Evolutionary conservation across 2,329 filamentous ascomycete genomes (phyloP).

Genomic region (Trichophaea hybrida): DNA sequence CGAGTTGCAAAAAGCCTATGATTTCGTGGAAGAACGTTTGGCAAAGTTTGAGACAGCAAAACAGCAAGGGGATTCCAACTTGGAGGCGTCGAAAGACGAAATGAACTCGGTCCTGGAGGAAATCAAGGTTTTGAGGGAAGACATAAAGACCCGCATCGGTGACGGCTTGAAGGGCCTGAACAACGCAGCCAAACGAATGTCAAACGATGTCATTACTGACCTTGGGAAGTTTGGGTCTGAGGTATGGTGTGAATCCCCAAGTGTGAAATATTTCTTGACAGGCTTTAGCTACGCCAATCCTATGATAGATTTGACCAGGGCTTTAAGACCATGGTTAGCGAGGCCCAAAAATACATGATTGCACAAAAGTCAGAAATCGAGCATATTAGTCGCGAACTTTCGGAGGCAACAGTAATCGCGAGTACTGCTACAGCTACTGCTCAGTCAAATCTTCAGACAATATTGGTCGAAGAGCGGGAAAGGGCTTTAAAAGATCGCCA

Average conservation of each 20-base stretch:
- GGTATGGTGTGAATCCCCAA: conserved; percentile 29
- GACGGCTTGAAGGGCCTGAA: conserved; percentile 74
- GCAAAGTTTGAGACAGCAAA: not conserved
- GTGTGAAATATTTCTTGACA: not conserved
- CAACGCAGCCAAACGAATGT: conserved; percentile 71
- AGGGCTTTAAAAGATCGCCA: conserved; percentile 60
- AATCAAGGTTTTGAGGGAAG: conserved; percentile 76
- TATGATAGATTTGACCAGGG: conserved; percentile 73
- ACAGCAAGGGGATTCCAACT: conserved; percentile 35
- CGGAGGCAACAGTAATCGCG: conserved; percentile 52
- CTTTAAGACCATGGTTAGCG: conserved; percentile 74
- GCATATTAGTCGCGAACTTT: conserved; percentile 54
- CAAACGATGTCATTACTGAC: conserved; percentile 75
- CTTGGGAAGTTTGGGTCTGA: conserved; percentile 68
- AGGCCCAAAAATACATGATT: conserved; percentile 57
- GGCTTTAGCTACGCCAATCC: conserved; percentile 57
- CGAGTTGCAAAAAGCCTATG: conserved; percentile 40
- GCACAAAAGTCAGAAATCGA: conserved; percentile 66
- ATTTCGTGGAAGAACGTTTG: conserved; percentile 13
- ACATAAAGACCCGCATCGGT: conserved; percentile 73
- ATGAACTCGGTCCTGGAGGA: conserved; percentile 88
- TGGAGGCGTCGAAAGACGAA: conserved; percentile 65
- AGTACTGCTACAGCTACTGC: conserved; percentile 54
- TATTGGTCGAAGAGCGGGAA: conserved; percentile 58
- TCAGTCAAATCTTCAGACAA: conserved; percentile 46